Conservation (phyloP, 345 rosid species). For the Garcia nutans region DNA sequence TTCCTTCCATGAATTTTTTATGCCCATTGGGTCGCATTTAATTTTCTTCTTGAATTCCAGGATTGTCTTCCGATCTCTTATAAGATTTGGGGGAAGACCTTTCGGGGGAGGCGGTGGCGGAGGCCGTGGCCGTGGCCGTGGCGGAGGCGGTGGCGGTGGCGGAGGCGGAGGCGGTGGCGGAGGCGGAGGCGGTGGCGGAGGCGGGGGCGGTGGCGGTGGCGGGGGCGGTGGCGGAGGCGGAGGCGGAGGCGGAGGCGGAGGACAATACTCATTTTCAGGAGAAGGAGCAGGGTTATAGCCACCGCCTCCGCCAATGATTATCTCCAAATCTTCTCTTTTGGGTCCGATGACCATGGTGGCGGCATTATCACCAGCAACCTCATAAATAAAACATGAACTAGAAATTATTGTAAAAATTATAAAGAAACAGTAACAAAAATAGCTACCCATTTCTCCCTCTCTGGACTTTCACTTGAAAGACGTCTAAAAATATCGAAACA, state of each 20-base stretch:
- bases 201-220: background rate
- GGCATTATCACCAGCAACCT: background rate
- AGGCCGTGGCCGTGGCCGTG: too few species aligned
- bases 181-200: conserved; percentile 5
- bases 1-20: conserved; percentile 26
- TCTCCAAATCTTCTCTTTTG: conserved; percentile 27
- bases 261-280: background rate
- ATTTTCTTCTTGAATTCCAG: conserved; percentile 23
- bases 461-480: background rate
- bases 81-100: background rate
- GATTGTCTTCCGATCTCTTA: conserved; percentile 22
- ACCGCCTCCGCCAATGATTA: conserved; percentile 23
- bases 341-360: background rate
- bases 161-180: too few species aligned
- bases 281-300: conserved; percentile 21
- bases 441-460: too few species aligned
- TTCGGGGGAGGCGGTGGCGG: background rate
- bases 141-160: too few species aligned
- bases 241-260: conserved; percentile 12
- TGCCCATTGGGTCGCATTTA: background rate
- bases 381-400: background rate
- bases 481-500: too few species aligned
- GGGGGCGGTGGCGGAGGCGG: background rate
- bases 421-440: too few species aligned
- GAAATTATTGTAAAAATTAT: background rate